Conservation (phyloP, 1,284 basidiomycete species). For the Sporisorium scitamineum region DNA sequence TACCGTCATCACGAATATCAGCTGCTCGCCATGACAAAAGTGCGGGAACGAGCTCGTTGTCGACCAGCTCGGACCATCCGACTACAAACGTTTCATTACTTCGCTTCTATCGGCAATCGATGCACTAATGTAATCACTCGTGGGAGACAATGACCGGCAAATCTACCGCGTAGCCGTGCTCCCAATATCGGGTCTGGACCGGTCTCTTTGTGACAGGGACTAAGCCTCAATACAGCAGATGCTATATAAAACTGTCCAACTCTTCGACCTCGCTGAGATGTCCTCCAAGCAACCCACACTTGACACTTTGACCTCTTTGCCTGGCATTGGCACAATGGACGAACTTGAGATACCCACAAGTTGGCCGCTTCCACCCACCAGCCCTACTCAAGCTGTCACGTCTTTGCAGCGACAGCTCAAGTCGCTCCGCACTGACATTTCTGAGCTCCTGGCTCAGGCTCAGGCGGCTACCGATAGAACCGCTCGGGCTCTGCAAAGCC, state of each 20-base stretch:
- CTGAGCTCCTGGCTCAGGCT: conserved; percentile 7
- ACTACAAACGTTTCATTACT: no score
- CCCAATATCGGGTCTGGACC: background rate
- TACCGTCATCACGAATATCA: background rate
- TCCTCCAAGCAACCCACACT: background rate
- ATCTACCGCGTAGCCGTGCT: background rate
- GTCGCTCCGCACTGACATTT: conserved; percentile 3
- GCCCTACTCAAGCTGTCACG: background rate
- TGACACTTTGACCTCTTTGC: no score
- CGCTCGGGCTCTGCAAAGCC: conserved; percentile 2
- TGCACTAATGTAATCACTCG: background rate
- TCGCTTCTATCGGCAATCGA: background rate
- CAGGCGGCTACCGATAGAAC: conserved; percentile 19
- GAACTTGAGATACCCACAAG: background rate
- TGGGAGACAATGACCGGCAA: background rate
- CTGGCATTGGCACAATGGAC: conserved; percentile 8
- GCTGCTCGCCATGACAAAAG: no score
- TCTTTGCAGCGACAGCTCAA: conserved; percentile 2
- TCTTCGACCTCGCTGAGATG: background rate
- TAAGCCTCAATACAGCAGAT: background rate
- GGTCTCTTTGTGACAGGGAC: background rate
- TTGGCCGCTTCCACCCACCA: conserved; percentile 13
- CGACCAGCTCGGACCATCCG: background rate
- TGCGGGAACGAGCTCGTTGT: background rate
- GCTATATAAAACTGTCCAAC: background rate